Base-by-base conservation (phyloP, 2,329 filamentous ascomycete genomes). In the Plectosphaerella cucumerina region DNA sequence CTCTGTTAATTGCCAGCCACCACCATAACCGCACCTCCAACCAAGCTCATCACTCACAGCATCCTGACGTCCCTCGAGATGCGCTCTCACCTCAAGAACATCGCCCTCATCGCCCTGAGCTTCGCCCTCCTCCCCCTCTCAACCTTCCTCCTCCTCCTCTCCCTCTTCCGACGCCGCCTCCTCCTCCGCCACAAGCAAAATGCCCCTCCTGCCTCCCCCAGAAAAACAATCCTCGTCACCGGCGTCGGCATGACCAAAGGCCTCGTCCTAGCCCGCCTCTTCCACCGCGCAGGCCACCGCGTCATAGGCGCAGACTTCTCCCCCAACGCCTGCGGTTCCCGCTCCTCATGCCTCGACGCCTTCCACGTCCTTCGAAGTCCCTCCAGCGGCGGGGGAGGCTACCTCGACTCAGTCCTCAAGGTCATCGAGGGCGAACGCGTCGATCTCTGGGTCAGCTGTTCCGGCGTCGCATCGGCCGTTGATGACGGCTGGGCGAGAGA, bases 211-310 rank as follows among this genome's bases (percentile, higher is more conserved):
- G 50, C 42, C 6, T 26, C 43, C 12, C 48, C 54, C 23, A 53
- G 33, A 17, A 59, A 60, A 49, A 87, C 78, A 0, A 71, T 91
- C 34, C 76, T 92, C 14, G 78, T 92, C 41, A 90, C 87, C 0
- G 87, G 88, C 2, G 75, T 90, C 3, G 81, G 82, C 44, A 91
- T 89, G 78, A 76, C 81, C 42, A 88, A 90, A 62, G 87, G 86
- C 4, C 73, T 91, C 3, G 70, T 74, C 0, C 69, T 92, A 9
- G 85, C 87, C 5, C 79, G 88, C 33, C 65, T 80, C 4, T 86
- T 90, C 64, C 75, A 86, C 57, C 66, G 77, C 21, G 74, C 77
- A 1, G 85, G 85, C 3, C 85, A 90, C 63, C 75, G 76, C n/a
- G 86, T 91, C 37, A 77, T 91, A 39, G 87, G 86, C 5, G 86